Evolutionary conservation across 331 rosid genomes (phyloP), one percentile per base, ranked within the genome.

Genomic region (Stylosanthes scabra): DNA sequence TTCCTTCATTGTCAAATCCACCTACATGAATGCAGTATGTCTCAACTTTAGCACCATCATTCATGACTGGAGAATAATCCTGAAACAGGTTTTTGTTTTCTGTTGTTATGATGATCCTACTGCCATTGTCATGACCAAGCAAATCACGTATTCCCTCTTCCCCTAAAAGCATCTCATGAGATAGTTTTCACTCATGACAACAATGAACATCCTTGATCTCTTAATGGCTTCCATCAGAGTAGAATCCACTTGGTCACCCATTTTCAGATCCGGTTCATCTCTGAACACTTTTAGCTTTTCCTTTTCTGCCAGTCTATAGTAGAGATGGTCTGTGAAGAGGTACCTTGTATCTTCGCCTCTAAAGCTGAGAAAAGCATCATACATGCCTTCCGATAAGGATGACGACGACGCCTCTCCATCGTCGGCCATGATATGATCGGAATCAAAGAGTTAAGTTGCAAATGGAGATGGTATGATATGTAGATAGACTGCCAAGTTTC

Each of bases 81-180:
- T n/a, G n/a, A n/a, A n/a, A n/a, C n/a, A n/a, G n/a, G n/a, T n/a
- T n/a, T n/a, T n/a, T n/a, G n/a, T n/a, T 56, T 29, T 73, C 66
- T 55, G 73, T 65, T 11, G 73, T 65, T 29, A 75, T 56, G 3
- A 75, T 15, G 7, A 74, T 44, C 39, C 47, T 66, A 7, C 79
- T 75, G 10, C 73, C 73, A 15, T 2, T 0, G 28, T 59, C 67
- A 56, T n/a, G 65, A 55, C 79, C 58, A 64, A n/a, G 29, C 59
- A 14, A n/a, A n/a, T n/a, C n/a, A n/a, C n/a, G n/a, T n/a, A n/a
- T n/a, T n/a, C n/a, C 39, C 1, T 4, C 9, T 47, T 31, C 72
- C 67, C 72, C 0, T n/a, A n/a, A n/a, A n/a, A 75, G 25, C 1
- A 47, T 2, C 2, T 74, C 68, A 75, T 3, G 68, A 29, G 25